Conservation (phyloP, 352 stramenopile genomes). For the Elongisporangium anandrum region DNA sequence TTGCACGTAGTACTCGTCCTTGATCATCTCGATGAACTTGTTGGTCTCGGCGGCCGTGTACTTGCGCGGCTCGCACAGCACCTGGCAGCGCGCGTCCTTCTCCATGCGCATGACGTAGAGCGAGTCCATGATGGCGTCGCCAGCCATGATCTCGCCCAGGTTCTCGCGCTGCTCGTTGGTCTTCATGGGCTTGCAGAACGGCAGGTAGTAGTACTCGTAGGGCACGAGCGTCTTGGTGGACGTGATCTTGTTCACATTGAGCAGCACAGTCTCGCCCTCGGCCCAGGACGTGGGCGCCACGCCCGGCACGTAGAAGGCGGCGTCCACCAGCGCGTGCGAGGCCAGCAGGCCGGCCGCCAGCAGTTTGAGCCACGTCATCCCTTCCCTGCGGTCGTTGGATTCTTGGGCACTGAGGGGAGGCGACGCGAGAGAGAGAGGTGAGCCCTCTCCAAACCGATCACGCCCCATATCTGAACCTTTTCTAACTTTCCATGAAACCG, state of each 20-base stretch:
- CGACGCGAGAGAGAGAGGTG: neutral
- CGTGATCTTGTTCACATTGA: constrained; percentile 98
- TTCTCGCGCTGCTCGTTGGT: constrained; percentile 89
- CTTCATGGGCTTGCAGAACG: constrained; percentile 84
- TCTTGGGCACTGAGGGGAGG: constrained; percentile 7
- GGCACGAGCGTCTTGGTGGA: constrained; percentile 97
- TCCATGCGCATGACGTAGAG: constrained; percentile 89
- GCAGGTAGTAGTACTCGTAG: constrained; percentile 99
- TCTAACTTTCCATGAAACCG: neutral
- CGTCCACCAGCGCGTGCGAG: constrained; percentile 21
- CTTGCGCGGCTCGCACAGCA: constrained; percentile 87
- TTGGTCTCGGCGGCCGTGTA: constrained; percentile 78
- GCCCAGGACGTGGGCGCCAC: constrained; percentile 82
- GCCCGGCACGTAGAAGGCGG: constrained; percentile 83
- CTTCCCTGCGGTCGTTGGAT: neutral
- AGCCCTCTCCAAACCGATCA: neutral
- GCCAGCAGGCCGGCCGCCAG: constrained; percentile 18
- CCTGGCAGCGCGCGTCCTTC: constrained; percentile 82
- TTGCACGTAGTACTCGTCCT: constrained; percentile 94
- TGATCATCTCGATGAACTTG: constrained; percentile 90
- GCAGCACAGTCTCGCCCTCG: constrained; percentile 77
- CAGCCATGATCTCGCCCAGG: constrained; percentile 90
- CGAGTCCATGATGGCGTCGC: constrained; percentile 90
- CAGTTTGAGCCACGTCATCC: constrained; percentile 29
- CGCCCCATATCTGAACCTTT: neutral